Percentiles rank a stretch among this genome's conserved stretches.
These are phyloP conservation scores for Castanea mollissima DNA, from an alignment of 306 rosid species.

Conservation along the genomic window DNA sequence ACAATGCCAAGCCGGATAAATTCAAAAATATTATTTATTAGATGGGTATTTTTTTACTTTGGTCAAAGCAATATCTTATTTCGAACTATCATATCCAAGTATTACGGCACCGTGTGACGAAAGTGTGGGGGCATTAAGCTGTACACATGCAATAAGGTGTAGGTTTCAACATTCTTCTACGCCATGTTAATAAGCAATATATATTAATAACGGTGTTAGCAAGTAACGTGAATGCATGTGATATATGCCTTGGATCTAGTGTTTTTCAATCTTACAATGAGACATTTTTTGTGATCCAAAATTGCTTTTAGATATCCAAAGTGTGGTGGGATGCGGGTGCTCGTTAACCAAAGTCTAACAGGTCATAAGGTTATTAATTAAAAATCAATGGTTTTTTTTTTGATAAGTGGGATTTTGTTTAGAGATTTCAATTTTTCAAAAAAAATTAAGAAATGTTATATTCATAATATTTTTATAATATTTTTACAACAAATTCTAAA, in stretches of 20 bases:
- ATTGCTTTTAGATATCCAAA: not conserved
- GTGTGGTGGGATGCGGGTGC: not conserved
- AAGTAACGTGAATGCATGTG: slow-evolving; percentile 54
- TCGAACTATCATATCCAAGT: slow-evolving; percentile 13
- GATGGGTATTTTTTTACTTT: not conserved
- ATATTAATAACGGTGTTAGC: slow-evolving; percentile 9
- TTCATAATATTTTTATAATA: no score
- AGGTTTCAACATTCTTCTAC: slow-evolving; percentile 18
- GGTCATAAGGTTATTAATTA: not conserved
- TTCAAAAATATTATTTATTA: not conserved
- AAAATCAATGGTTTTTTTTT: no score
- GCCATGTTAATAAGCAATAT: slow-evolving; percentile 6
- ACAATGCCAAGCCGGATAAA: slow-evolving; percentile 9
- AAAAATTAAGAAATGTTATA: not conserved
- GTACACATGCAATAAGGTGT: slow-evolving; percentile 46
- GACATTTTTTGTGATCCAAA: slow-evolving; percentile 38
- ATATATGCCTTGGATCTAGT: slow-evolving; percentile 12
- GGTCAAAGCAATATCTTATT: not conserved
- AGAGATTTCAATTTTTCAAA: not conserved
- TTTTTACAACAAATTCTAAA: no score
- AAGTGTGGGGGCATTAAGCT: slow-evolving; percentile 37
- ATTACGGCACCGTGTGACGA: slow-evolving; percentile 45
- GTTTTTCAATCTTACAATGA: slow-evolving; percentile 23
- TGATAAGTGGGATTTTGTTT: not conserved
- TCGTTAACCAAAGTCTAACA: not conserved